phyloP scores from a whole-genome alignment of 768 basidiomycete species.

The Leucosporidium yakuticum region DNA sequence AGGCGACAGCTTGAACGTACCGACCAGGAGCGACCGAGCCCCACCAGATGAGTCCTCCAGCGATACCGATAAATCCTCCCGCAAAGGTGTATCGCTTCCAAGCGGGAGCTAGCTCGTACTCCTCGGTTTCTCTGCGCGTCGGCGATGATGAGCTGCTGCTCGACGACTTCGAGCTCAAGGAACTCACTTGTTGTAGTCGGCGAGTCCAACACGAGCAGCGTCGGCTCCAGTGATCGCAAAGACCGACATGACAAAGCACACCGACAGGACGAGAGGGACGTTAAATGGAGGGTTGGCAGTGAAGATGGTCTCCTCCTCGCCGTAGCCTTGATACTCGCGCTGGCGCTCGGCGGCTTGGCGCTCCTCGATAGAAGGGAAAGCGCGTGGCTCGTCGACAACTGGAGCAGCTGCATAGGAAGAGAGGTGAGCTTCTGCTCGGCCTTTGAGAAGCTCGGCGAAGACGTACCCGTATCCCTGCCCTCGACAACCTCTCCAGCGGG shows the following conservation, averaged over 20 bases:
- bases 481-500: not conserved
- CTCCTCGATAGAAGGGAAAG: not conserved
- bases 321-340: not conserved
- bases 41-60: not conserved
- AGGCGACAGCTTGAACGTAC: not conserved
- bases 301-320: conserved; percentile 22
- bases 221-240: conserved; percentile 23
- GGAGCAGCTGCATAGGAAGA: no score
- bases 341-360: not conserved
- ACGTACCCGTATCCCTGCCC: not conserved
- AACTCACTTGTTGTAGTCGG: conserved; percentile 15
- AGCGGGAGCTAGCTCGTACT: conserved; percentile 14
- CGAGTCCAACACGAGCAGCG: conserved; percentile 20
- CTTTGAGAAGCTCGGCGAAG: no score
- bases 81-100: conserved; percentile 28
- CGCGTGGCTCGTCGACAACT: not conserved
- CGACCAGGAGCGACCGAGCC: conserved; percentile 19
- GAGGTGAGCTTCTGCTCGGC: no score
- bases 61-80: not conserved
- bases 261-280: conserved; percentile 18
- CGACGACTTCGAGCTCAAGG: not conserved
- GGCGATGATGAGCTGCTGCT: not conserved
- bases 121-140: conserved; percentile 14
- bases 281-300: conserved; percentile 15
- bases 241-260: conserved; percentile 18